Conservation (phyloP, 73 alveolate genomes). For the Symbiodinium pilosum region DNA sequence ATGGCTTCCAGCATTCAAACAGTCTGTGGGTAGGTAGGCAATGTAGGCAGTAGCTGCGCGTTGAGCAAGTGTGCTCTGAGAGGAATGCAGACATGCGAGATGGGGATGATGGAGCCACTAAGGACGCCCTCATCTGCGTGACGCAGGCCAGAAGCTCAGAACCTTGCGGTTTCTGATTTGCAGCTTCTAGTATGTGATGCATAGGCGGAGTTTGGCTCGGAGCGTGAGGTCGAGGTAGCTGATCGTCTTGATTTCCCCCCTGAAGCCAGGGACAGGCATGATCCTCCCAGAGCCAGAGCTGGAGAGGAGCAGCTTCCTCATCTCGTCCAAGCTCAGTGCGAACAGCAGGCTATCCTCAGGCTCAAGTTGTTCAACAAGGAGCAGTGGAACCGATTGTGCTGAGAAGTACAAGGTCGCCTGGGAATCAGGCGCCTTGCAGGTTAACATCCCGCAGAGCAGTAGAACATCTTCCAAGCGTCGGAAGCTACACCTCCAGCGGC, state of each 20-base stretch:
- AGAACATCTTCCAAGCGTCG: conserved; percentile 17
- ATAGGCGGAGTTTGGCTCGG: neutral
- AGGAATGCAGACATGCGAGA: too few species aligned
- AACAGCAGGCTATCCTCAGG: neutral
- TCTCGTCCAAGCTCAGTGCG: neutral
- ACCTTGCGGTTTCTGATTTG: too few species aligned
- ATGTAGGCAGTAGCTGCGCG: too few species aligned
- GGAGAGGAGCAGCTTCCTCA: neutral
- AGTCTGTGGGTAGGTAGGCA: too few species aligned
- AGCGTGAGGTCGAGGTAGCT: neutral
- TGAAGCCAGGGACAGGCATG: neutral
- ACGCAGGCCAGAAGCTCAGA: conserved; percentile 9
- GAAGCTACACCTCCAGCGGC: neutral
- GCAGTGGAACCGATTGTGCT: neutral
- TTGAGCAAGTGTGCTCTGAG: too few species aligned
- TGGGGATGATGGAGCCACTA: too few species aligned
- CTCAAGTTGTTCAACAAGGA: neutral
- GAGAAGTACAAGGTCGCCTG: too few species aligned
- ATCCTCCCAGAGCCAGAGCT: neutral
- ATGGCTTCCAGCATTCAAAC: too few species aligned
- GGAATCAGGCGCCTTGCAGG: too few species aligned
- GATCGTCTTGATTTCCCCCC: neutral
- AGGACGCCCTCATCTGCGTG: conserved; percentile 63
- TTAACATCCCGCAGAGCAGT: too few species aligned
- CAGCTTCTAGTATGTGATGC: too few species aligned